phyloP scores from a whole-genome alignment of 345 rosid species.

The Balakata baccata region DNA sequence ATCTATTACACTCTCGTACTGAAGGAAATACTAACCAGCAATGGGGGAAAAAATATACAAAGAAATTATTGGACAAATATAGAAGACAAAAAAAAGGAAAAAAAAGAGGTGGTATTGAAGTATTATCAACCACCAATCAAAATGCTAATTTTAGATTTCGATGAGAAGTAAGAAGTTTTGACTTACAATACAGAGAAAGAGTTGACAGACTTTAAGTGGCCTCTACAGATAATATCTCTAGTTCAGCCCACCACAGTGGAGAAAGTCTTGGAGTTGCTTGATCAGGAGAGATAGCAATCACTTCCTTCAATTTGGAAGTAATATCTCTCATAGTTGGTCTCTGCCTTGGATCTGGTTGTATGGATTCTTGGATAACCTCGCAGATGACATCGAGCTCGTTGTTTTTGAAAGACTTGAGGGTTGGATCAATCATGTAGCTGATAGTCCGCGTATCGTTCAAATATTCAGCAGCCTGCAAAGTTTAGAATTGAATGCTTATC shows the following conservation, averaged over 20 bases:
- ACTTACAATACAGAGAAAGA: background rate
- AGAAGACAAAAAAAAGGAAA: background rate
- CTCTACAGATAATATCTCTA: conserved; percentile 86
- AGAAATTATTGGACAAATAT: background rate
- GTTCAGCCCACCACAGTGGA: conserved; percentile 99
- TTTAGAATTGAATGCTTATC: conserved; percentile 4
- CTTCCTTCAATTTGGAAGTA: conserved; percentile 53
- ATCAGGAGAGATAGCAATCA: conserved; percentile 61
- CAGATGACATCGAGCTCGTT: conserved; percentile 65
- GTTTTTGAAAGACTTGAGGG: conserved; percentile 58
- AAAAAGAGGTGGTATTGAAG: background rate
- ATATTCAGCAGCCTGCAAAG: conserved; percentile 60
- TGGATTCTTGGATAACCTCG: conserved; percentile 57
- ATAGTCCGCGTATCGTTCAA: conserved; percentile 44
- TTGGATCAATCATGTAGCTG: conserved; percentile 60
- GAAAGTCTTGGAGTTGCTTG: conserved; percentile 94
- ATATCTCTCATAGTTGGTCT: conserved; percentile 74
- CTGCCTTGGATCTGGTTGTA: conserved; percentile 44
- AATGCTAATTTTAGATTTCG: conserved; percentile 7
- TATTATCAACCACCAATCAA: background rate
- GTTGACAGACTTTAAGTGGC: conserved; percentile 43
- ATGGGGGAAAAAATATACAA: background rate
- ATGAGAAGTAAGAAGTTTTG: conserved; percentile 2
- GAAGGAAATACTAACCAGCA: background rate
- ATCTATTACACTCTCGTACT: background rate